These are phyloP conservation scores for Pisolithus sp. DNA, from an alignment of 768 basidiomycete species.

Conservation along the genomic window DNA sequence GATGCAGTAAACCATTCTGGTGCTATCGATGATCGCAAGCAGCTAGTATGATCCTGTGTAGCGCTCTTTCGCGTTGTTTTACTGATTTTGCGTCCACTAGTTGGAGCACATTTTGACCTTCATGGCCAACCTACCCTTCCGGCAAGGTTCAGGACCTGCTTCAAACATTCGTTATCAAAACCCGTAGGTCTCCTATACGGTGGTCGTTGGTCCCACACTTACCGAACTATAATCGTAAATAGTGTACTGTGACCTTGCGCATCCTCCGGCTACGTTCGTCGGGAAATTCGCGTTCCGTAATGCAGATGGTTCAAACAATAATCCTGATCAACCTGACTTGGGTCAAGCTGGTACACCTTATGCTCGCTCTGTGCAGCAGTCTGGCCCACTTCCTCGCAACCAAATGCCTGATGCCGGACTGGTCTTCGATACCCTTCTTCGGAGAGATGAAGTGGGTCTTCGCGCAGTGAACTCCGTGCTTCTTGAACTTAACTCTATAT, in stretches of 20 bases:
- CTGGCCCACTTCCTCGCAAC: conserved; percentile 54
- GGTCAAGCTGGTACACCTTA: conserved; percentile 78
- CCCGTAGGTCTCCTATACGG: conserved; percentile 40
- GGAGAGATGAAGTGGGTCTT: conserved; percentile 51
- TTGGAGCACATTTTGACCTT: conserved; percentile 66
- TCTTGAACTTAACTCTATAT: conserved; percentile 3
- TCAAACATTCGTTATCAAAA: conserved; percentile 38
- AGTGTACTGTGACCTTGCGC: conserved; percentile 81
- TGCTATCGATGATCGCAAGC: conserved; percentile 70
- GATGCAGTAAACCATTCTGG: conserved; percentile 55
- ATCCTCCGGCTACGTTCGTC: conserved; percentile 68
- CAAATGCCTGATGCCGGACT: conserved; percentile 75
- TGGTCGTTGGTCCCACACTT: background rate
- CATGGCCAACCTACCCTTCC: conserved; percentile 51
- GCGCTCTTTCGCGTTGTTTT: background rate
- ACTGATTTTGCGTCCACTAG: conserved; percentile 28
- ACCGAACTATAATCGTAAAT: background rate
- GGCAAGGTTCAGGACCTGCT: conserved; percentile 37
- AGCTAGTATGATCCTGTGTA: conserved; percentile 46
- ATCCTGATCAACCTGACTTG: conserved; percentile 58
- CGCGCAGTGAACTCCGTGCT: background rate
- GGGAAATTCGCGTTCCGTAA: conserved; percentile 62
- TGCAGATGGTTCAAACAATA: conserved; percentile 77
- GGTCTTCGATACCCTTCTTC: conserved; percentile 74
- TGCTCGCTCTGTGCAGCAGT: conserved; percentile 75